Conservation (phyloP, 2,329 filamentous ascomycete genomes). For the Sclerotinia nivalis region DNA sequence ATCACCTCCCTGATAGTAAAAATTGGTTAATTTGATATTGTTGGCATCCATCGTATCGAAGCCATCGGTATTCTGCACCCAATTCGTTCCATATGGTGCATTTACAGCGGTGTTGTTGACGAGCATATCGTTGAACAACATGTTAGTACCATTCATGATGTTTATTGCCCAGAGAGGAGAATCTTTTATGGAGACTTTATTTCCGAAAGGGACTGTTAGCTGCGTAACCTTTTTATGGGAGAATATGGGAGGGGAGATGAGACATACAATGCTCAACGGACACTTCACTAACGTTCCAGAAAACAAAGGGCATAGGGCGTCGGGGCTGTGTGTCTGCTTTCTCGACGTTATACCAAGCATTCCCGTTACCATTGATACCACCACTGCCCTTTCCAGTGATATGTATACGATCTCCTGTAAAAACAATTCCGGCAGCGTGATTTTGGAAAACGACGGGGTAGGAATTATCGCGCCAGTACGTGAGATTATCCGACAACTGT, state of each 20-base stretch:
- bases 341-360: slow-evolving; percentile 55
- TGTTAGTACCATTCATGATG: slow-evolving; percentile 58
- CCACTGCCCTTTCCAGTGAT: slow-evolving; percentile 55
- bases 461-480: slow-evolving; percentile 55
- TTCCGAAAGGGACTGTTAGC: not conserved
- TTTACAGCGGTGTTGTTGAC: slow-evolving; percentile 52
- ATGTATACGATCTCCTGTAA: slow-evolving; percentile 51
- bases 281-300: slow-evolving; percentile 59
- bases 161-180: slow-evolving; percentile 56
- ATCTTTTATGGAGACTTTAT: slow-evolving; percentile 48
- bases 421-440: slow-evolving; percentile 54
- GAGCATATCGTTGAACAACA: slow-evolving; percentile 53
- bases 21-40: slow-evolving; percentile 52
- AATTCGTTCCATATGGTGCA: slow-evolving; percentile 52
- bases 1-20: slow-evolving; percentile 57
- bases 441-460: slow-evolving; percentile 57
- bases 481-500: slow-evolving; percentile 51
- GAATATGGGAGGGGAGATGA: too few species aligned
- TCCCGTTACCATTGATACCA: slow-evolving; percentile 56
- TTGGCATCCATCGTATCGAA: slow-evolving; percentile 58
- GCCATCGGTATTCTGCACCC: slow-evolving; percentile 59
- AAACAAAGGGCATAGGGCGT: slow-evolving; percentile 58
- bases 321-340: slow-evolving; percentile 49
- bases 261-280: slow-evolving; percentile 49
- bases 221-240: not conserved